A percentile compares a stretch with the other conserved stretches of the same genome.
phyloP scores from a whole-genome alignment of 2,329 filamentous ascomycete species.

The Cryphonectria nitschkei region DNA sequence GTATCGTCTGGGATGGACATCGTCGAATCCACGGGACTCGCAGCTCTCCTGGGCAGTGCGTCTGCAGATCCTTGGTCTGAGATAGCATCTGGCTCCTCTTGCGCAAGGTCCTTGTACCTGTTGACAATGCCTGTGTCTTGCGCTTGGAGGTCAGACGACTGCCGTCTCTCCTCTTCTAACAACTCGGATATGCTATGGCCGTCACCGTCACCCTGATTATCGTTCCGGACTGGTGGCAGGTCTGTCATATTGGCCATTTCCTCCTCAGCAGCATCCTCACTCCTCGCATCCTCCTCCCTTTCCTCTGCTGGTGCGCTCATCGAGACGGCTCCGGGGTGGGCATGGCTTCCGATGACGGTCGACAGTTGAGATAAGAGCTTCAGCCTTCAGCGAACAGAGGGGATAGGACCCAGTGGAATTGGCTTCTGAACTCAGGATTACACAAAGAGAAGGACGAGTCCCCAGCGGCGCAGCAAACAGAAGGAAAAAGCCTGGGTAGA shows the following conservation, averaged over 20 bases:
- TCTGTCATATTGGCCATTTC: slow-evolving; percentile 55
- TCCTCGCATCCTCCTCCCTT: slow-evolving; percentile 61
- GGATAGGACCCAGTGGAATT: background rate
- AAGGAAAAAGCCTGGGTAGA: background rate
- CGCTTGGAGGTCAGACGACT: slow-evolving; percentile 33
- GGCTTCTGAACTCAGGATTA: background rate
- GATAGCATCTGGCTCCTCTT: slow-evolving; percentile 47
- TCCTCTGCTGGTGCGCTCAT: slow-evolving; percentile 72
- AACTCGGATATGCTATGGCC: slow-evolving; percentile 40
- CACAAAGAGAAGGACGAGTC: slow-evolving; percentile 1
- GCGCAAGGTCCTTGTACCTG: slow-evolving; percentile 51
- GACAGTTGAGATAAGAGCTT: slow-evolving; percentile 31
- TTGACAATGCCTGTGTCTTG: slow-evolving; percentile 43
- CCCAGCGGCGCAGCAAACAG: background rate
- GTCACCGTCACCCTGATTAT: slow-evolving; percentile 43
- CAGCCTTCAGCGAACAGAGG: background rate
- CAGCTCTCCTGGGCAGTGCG: slow-evolving; percentile 56
- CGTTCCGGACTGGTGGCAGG: slow-evolving; percentile 46
- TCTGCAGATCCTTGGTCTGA: slow-evolving; percentile 59
- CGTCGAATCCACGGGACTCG: slow-evolving; percentile 71
- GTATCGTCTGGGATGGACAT: slow-evolving; percentile 81
- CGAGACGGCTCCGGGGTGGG: slow-evolving; percentile 46
- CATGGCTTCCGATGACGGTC: slow-evolving; percentile 32
- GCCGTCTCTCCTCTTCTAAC: slow-evolving; percentile 41
- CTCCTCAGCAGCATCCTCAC: slow-evolving; percentile 55